Evolutionary conservation across 116 monocot genomes (phyloP).

Genomic region (Posidonia oceanica): DNA sequence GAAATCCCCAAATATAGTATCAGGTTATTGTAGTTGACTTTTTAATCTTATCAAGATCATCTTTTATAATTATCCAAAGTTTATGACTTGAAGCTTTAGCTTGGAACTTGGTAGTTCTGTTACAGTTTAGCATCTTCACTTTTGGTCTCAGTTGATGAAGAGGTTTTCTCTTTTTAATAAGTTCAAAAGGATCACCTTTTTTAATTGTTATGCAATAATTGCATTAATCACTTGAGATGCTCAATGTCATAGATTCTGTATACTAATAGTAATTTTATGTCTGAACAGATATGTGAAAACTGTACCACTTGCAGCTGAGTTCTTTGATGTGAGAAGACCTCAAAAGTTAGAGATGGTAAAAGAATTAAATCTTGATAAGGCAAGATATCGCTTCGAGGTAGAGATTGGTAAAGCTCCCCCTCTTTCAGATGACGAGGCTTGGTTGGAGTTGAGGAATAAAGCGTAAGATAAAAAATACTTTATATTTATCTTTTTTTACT

Average conservation of each 20-base stretch:
- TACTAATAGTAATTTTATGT: neutral
- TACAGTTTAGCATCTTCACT: too few species aligned
- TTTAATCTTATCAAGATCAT: neutral
- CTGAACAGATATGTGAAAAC: constrained; percentile 73
- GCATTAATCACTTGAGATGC: neutral
- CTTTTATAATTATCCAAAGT: neutral
- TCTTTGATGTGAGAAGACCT: constrained; percentile 72
- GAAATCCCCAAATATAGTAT: too few species aligned
- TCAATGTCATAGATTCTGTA: neutral
- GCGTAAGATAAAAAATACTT: constrained; percentile 50
- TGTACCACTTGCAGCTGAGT: constrained; percentile 82
- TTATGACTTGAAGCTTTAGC: neutral
- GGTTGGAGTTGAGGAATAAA: constrained; percentile 77
- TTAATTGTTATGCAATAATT: neutral
- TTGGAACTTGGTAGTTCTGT: too few species aligned
- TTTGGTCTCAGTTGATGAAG: neutral
- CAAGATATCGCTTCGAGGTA: constrained; percentile 68
- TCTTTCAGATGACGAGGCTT: constrained; percentile 84
- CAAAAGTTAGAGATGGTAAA: constrained; percentile 87
- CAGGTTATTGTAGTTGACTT: neutral
- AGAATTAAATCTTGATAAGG: constrained; percentile 56
- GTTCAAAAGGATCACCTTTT: neutral
- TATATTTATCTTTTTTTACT: neutral
- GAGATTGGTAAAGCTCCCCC: constrained; percentile 98
- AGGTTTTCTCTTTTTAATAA: neutral